These are phyloP conservation scores for Ophidiomyces ophidiicola DNA, from an alignment of 2,329 filamentous ascomycete species.

Conservation along the genomic window DNA sequence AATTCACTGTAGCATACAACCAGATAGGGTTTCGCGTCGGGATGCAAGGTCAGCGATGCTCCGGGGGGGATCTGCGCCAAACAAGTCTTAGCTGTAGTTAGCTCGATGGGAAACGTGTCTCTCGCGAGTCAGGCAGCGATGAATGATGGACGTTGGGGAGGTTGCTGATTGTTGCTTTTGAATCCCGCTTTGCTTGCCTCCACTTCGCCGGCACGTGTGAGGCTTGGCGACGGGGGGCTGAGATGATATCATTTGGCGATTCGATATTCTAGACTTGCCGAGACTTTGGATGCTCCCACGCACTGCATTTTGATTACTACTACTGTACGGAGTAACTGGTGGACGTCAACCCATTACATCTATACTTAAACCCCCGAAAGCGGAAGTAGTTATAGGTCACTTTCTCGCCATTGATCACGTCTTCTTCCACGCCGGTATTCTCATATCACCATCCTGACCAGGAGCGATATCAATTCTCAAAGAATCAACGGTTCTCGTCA, in stretches of 20 bases:
- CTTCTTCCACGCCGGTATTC: slow-evolving; percentile 15
- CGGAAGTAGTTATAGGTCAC: too few species aligned
- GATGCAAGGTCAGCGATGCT: too few species aligned
- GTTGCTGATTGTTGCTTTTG: slow-evolving; percentile 6
- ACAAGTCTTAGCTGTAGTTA: too few species aligned
- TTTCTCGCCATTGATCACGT: not conserved
- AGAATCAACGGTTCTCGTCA: slow-evolving; percentile 22
- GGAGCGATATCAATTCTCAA: slow-evolving; percentile 8
- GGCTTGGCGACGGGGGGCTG: not conserved
- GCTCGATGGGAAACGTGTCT: too few species aligned
- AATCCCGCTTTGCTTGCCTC: slow-evolving; percentile 3
- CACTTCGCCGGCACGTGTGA: not conserved
- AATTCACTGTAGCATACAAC: too few species aligned
- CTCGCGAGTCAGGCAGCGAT: too few species aligned
- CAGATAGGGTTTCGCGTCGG: too few species aligned
- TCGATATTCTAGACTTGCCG: slow-evolving; percentile 3
- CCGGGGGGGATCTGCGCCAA: too few species aligned
- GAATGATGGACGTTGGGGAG: not conserved
- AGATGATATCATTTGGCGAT: slow-evolving; percentile 7
- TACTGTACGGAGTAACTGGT: too few species aligned
- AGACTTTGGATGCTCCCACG: not conserved
- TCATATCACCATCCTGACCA: slow-evolving; percentile 6
- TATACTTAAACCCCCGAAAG: too few species aligned
- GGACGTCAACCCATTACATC: too few species aligned
- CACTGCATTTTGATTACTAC: not conserved